Evolutionary conservation across 345 rosid genomes (phyloP).

Genomic region (Bruguiera sexangula): DNA sequence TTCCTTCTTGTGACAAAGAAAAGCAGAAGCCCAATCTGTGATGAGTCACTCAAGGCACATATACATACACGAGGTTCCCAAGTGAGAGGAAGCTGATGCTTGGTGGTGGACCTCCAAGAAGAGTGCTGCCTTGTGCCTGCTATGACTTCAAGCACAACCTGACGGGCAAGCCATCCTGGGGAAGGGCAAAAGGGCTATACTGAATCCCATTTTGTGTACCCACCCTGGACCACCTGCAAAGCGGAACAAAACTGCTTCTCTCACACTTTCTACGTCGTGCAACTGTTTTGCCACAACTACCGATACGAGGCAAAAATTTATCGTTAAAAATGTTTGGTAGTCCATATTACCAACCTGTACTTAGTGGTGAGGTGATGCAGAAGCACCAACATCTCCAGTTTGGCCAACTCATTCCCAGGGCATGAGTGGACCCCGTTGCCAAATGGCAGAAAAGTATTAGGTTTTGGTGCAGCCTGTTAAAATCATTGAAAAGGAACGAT

Average conservation of each 20-base stretch:
- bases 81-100: not conserved
- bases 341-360: conserved; percentile 59
- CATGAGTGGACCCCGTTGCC: conserved; percentile 86
- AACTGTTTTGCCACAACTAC: not conserved
- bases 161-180: conserved; percentile 81
- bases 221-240: conserved; percentile 58
- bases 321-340: not conserved
- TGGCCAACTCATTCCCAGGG: conserved; percentile 87
- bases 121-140: not conserved
- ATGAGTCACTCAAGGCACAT: no score
- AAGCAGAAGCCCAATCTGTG: no score
- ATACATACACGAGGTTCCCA: not conserved
- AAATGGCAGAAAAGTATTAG: conserved; percentile 89
- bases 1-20: no score
- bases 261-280: conserved; percentile 31
- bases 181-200: conserved; percentile 83
- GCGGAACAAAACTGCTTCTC: not conserved
- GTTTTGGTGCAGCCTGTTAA: conserved; percentile 64
- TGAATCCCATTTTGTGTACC: conserved; percentile 62
- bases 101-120: not conserved
- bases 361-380: conserved; percentile 83
- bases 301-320: no score
- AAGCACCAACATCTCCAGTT: conserved; percentile 67
- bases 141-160: conserved; percentile 40
- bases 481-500: conserved; percentile 6